Evolutionary conservation across 2,329 filamentous ascomycete species (phyloP).

Genomic region (Graphiopsis chlorocephala): DNA sequence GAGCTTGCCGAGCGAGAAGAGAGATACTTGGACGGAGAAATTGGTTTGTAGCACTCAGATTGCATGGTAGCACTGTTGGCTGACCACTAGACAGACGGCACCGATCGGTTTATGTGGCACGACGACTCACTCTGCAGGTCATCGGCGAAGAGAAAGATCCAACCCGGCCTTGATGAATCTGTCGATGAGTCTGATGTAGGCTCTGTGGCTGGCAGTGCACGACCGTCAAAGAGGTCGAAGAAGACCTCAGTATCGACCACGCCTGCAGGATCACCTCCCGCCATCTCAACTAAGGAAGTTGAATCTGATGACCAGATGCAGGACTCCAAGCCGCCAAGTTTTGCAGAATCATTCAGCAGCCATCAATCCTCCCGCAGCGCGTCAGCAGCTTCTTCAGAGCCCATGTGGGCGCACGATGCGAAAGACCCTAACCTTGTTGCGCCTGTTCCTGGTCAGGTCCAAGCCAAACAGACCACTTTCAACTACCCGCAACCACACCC

Average conservation of each 20-base stretch:
- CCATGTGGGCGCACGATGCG: not conserved
- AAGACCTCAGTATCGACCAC: not conserved
- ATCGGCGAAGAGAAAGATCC: not conserved
- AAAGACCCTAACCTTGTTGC: not conserved
- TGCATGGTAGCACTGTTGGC: slow-evolving; percentile 2
- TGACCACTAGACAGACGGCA: slow-evolving; percentile 20
- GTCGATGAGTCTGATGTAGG: not conserved
- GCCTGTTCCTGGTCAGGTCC: not conserved
- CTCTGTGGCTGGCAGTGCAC: not conserved
- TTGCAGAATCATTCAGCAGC: not conserved
- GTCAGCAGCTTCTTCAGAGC: not conserved
- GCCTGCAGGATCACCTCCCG: not conserved
- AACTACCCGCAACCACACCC: not conserved
- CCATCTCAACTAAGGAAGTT: not conserved
- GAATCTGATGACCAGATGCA: not conserved
- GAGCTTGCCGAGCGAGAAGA: slow-evolving; percentile 24
- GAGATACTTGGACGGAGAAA: slow-evolving; percentile 15
- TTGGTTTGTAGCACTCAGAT: slow-evolving; percentile 18
- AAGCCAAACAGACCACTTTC: not conserved
- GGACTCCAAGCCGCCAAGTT: not conserved
- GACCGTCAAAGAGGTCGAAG: not conserved
- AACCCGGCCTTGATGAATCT: not conserved
- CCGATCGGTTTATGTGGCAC: not conserved
- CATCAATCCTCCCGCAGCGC: not conserved
- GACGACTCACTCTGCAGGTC: not conserved